phyloP scores from a whole-genome alignment of 1,139 yeast species.

The Nadsonia commutata region DNA sequence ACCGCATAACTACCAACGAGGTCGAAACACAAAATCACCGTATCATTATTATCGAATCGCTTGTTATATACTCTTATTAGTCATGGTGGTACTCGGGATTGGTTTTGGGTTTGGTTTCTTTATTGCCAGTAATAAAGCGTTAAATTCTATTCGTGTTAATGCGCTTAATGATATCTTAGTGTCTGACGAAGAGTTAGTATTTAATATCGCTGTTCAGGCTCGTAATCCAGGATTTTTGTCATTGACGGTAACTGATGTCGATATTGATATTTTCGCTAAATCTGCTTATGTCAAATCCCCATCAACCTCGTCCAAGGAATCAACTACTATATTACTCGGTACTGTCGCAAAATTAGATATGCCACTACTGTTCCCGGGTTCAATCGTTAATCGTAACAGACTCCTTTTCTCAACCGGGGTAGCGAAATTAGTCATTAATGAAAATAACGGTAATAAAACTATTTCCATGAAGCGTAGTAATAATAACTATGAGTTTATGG shows the following conservation, averaged over 20 bases:
- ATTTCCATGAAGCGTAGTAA: too few species aligned
- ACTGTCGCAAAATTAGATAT: conserved; percentile 52
- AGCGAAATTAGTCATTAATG: conserved; percentile 62
- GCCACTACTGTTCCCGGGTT: conserved; percentile 63
- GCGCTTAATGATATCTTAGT: conserved; percentile 59
- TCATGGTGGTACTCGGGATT: conserved; percentile 21
- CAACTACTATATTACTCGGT: conserved; percentile 63
- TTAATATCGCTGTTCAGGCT: conserved; percentile 64
- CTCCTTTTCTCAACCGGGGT: conserved; percentile 45
- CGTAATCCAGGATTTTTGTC: conserved; percentile 76
- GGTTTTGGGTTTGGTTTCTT: conserved; percentile 78
- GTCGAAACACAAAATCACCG: conserved; percentile 11
- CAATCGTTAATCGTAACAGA: conserved; percentile 47
- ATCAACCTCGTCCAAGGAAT: not conserved
- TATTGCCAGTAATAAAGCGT: conserved; percentile 75
- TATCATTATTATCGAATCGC: conserved; percentile 18
- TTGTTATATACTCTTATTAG: conserved; percentile 17
- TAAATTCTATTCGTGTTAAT: conserved; percentile 47
- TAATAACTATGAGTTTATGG: too few species aligned
- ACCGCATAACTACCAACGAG: conserved; percentile 21
- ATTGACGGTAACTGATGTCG: conserved; percentile 49
- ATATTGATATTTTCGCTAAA: conserved; percentile 78
- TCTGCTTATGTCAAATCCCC: conserved; percentile 35
- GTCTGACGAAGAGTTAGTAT: conserved; percentile 72
- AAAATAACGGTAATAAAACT: too few species aligned